Evolutionary conservation across 2,329 filamentous ascomycete genomes (phyloP), one percentile per base, ranked within the genome.

Genomic region (Cladorrhinum sp.): DNA sequence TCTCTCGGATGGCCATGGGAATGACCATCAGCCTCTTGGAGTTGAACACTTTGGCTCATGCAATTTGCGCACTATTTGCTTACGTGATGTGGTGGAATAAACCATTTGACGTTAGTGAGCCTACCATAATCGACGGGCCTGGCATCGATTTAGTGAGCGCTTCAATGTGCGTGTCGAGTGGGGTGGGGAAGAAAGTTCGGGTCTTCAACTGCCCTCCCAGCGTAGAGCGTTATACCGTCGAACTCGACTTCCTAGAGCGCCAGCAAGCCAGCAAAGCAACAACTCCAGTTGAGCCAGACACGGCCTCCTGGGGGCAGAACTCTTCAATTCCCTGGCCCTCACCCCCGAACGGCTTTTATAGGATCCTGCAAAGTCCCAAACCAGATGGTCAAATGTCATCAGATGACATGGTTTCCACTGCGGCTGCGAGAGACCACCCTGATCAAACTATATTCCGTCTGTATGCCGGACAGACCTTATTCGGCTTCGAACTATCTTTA

Each of bases 51-150:
- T 32, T 62, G 2, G 60, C 45, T 1, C 60, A 59, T 36, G 57
- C 48, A 13, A 12, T 24, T 18, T 62, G 60, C 56, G 52, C 56
- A 2, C 8, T 59, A 2, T 2, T 57, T 16, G 32, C 27, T 2
- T 59, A 62, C 57, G 12, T 48, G 16, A 29, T 62, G n/a, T 62
- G 60, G 60, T 62, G 56, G 60, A 13, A 58, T 16, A 62, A 62
- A 32, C 56, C 60, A 4, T 56, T 59, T 5, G 60, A 62, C 25
- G 20, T 62, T 24, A 22, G 32, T 3, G 49, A 58, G 32, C 54
- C 54, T 25, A 36, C 16, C 13, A 24, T 53, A 4, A 18, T 53
- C n/a, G 7, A n/a, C 24, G 50, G 49, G 6, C 4, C 22, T 16
- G 32, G 36, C 9, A 32, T 10, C 7, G 52, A 55, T 27, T 5